These are phyloP conservation scores for Aspergillus oerlinghausenensis DNA, from an alignment of 2,329 filamentous ascomycete genomes.

Conservation along the genomic window DNA sequence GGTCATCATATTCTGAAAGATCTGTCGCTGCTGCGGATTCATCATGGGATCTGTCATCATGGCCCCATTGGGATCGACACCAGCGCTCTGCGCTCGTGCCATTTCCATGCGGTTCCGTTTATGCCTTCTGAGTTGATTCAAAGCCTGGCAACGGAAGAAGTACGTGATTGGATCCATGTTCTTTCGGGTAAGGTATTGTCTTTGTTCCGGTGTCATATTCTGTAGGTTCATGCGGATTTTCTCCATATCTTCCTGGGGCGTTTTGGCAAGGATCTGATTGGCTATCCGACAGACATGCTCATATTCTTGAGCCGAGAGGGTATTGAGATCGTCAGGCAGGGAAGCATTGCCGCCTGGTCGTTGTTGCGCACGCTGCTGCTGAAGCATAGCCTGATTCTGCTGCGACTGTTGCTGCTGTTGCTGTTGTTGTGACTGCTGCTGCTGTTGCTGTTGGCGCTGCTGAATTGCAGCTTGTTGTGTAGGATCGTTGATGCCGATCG, in stretches of 20 bases:
- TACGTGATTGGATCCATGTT: constrained; percentile 48
- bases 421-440: constrained; percentile 20
- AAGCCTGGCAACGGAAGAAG: constrained; percentile 48
- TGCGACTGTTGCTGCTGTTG: constrained; percentile 19
- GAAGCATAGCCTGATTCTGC: constrained; percentile 16
- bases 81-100: constrained; percentile 25
- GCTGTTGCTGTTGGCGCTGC: constrained; percentile 29
- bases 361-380: constrained; percentile 30
- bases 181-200: constrained; percentile 41
- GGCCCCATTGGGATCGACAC: constrained; percentile 26
- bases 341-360: constrained; percentile 23
- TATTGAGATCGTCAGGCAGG: constrained; percentile 31
- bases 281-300: constrained; percentile 45
- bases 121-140: constrained; percentile 37
- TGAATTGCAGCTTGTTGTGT: constrained; percentile 31
- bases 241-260: constrained; percentile 43
- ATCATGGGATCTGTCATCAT: constrained; percentile 37
- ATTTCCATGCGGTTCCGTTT: constrained; percentile 30
- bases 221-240: constrained; percentile 45
- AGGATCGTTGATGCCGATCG: constrained; percentile 32
- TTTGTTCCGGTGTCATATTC: constrained; percentile 45
- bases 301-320: constrained; percentile 38
- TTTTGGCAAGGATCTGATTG: constrained; percentile 43
- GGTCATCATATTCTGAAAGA: constrained; percentile 40
- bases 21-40: constrained; percentile 37